Conservation (phyloP, 225 moss, liverwort and hornwort species). For the Climacium dendroides region DNA sequence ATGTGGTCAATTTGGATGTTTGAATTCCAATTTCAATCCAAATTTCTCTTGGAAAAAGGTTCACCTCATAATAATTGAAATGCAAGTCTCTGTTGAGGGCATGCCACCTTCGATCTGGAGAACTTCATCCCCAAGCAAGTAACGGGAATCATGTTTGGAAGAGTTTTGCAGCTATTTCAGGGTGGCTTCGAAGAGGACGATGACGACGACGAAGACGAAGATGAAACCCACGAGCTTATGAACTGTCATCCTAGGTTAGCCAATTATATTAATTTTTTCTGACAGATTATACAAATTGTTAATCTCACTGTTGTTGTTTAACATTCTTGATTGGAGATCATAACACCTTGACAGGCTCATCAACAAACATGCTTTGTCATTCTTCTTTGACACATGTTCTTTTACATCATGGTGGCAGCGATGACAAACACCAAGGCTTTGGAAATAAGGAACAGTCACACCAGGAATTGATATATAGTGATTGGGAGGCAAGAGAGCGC, state of each 20-base stretch:
- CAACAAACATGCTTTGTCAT: no score
- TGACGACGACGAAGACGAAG: not conserved
- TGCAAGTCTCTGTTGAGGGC: not conserved
- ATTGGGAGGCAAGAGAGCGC: not conserved
- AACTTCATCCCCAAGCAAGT: not conserved
- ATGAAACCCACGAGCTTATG: not conserved
- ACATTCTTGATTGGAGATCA: not conserved
- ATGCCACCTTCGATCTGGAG: not conserved
- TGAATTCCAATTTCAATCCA: not conserved
- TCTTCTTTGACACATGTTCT: not conserved
- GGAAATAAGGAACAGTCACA: not conserved
- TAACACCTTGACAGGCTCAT: not conserved
- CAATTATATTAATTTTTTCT: not conserved
- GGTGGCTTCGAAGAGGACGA: constrained; percentile 7
- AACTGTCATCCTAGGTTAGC: not conserved
- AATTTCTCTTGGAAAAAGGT: not conserved
- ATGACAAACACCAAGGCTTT: not conserved
- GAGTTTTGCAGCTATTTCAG: constrained; percentile 2
- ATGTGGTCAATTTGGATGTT: not conserved
- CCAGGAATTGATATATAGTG: not conserved
- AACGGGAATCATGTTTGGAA: not conserved
- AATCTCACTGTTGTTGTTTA: not conserved
- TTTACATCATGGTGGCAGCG: not conserved
- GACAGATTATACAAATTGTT: not conserved
- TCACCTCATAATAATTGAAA: not conserved